These are phyloP conservation scores for Aspergillus neotritici DNA, from an alignment of 2,329 filamentous ascomycete species.

Conservation along the genomic window DNA sequence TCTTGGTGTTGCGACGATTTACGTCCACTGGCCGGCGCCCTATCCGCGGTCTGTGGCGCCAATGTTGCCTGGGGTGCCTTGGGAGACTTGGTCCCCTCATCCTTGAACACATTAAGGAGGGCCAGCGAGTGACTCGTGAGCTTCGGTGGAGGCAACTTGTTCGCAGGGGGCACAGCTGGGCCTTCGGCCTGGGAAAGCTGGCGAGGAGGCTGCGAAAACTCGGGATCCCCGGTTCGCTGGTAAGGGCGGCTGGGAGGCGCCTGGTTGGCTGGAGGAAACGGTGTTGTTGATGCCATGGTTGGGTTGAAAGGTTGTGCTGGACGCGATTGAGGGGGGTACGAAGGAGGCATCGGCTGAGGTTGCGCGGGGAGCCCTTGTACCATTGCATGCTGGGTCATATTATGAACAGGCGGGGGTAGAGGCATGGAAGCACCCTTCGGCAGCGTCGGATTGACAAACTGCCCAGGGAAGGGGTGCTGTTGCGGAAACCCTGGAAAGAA, in stretches of 20 bases:
- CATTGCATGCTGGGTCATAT: conserved; percentile 6
- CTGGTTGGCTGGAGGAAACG: conserved; percentile 7
- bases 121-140: conserved; percentile 53
- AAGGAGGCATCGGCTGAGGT: conserved; percentile 17
- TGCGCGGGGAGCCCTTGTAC: conserved; percentile 8
- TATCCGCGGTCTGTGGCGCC: conserved; percentile 10
- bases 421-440: conserved; percentile 12
- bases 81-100: conserved; percentile 23
- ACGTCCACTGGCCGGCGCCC: conserved; percentile 10
- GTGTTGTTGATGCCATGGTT: conserved; percentile 13
- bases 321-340: conserved; percentile 19
- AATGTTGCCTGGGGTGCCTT: conserved; percentile 17
- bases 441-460: conserved; percentile 1
- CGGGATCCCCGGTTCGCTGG: conserved; percentile 43
- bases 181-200: conserved; percentile 33
- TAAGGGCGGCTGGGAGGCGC: conserved; percentile 39
- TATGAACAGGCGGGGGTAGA: conserved; percentile 5
- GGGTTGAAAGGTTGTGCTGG: conserved; percentile 18
- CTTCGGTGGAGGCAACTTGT: conserved; percentile 52
- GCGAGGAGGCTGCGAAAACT: conserved; percentile 35
- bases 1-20: conserved; percentile 35
- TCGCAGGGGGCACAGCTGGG: conserved; percentile 51
- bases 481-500: conserved; percentile 37
- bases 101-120: conserved; percentile 56
- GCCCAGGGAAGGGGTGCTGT: conserved; percentile 23